phyloP scores from a whole-genome alignment of 129 eudicot species.

The Flaveria linearis region DNA sequence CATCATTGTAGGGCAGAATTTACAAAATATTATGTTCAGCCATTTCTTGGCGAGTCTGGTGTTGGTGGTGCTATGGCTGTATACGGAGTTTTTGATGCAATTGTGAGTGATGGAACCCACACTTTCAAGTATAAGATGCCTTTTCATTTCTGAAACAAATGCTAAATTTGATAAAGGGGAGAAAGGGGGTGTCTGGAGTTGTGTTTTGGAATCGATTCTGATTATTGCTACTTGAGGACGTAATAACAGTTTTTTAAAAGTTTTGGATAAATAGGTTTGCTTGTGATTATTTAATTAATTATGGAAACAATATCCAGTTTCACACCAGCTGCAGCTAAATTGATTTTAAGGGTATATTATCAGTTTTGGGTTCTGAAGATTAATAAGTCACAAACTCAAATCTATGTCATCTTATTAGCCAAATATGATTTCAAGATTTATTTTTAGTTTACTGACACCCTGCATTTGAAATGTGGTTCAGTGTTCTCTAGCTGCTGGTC shows the following conservation, averaged over 20 bases:
- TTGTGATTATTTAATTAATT: background rate
- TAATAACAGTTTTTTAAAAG: background rate
- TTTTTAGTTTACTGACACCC: slow-evolving; percentile 15
- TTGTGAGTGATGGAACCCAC: slow-evolving; percentile 55
- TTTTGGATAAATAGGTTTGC: background rate
- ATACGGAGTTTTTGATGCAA: slow-evolving; percentile 89
- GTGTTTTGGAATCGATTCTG: background rate
- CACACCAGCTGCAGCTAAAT: background rate
- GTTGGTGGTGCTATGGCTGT: slow-evolving; percentile 98
- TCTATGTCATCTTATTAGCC: slow-evolving; percentile 7
- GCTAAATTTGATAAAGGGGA: slow-evolving; percentile 10
- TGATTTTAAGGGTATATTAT: background rate
- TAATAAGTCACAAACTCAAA: background rate
- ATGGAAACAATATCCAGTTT: background rate
- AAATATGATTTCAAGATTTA: background rate
- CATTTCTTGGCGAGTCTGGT: slow-evolving; percentile 87
- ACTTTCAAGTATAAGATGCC: slow-evolving; percentile 10
- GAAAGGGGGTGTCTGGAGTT: background rate
- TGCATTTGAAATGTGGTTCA: slow-evolving; percentile 36
- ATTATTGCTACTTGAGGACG: background rate
- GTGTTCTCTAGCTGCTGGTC: slow-evolving; percentile 93
- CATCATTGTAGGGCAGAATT: slow-evolving; percentile 73
- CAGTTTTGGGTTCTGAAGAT: background rate
- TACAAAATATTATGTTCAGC: slow-evolving; percentile 78
- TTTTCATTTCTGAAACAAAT: background rate